phyloP scores from a whole-genome alignment of 257 asterid genomes.

The Capsicum chinense region DNA sequence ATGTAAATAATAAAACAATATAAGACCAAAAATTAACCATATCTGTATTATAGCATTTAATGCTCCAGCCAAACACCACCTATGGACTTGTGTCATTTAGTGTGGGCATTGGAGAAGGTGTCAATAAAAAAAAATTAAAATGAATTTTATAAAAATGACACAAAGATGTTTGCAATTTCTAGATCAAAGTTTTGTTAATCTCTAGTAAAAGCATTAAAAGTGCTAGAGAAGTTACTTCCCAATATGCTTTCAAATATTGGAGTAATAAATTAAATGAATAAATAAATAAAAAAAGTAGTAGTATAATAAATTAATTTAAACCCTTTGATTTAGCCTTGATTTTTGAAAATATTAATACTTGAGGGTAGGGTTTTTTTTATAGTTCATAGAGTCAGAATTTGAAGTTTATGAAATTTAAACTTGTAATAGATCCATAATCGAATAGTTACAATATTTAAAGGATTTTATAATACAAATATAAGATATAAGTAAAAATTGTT shows the following conservation, averaged over 20 bases:
- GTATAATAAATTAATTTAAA: not conserved
- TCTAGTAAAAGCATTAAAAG: slow-evolving; percentile 46
- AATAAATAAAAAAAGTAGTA: slow-evolving; percentile 32
- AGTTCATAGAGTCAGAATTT: not conserved
- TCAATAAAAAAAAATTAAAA: slow-evolving; percentile 17
- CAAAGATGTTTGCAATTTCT: slow-evolving; percentile 38
- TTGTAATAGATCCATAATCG: no score
- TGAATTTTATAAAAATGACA: slow-evolving; percentile 13
- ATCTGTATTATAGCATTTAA: slow-evolving; percentile 41
- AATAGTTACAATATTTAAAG: no score
- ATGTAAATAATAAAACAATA: slow-evolving; percentile 19
- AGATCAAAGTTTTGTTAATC: slow-evolving; percentile 43
- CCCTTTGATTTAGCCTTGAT: slow-evolving; percentile 83
- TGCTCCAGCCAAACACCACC: slow-evolving; percentile 50
- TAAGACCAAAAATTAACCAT: slow-evolving; percentile 2
- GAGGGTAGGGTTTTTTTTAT: not conserved
- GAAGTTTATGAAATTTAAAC: not conserved
- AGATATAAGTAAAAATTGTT: no score
- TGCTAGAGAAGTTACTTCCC: slow-evolving; percentile 55
- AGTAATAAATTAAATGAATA: slow-evolving; percentile 16
- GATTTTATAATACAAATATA: no score
- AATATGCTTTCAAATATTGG: slow-evolving; percentile 24
- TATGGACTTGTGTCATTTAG: slow-evolving; percentile 52
- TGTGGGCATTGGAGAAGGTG: slow-evolving; percentile 50
- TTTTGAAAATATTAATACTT: slow-evolving; percentile 42